Conservation (phyloP, 768 basidiomycete species). For the Epithele typhae region DNA sequence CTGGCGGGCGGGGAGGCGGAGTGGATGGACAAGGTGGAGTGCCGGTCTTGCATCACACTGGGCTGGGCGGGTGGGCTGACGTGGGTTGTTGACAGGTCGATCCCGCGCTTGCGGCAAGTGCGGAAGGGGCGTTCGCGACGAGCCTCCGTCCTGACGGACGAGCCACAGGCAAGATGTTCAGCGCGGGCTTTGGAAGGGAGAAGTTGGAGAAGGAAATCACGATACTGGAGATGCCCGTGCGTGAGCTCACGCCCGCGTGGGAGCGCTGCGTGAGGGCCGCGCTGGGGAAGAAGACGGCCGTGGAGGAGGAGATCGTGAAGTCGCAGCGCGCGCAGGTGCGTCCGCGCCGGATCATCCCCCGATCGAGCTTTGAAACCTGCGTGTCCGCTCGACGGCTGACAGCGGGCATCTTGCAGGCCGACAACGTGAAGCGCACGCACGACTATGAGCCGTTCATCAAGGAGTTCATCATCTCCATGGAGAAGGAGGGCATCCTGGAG, state of each 20-base stretch:
- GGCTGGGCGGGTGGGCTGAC: too few relatives aligned
- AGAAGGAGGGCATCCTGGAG: constrained; percentile 42
- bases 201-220: constrained; percentile 39
- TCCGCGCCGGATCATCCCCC: neutral
- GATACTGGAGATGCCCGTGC: constrained; percentile 40
- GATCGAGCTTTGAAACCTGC: too few relatives aligned
- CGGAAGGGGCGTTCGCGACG: constrained; percentile 29
- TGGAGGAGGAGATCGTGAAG: constrained; percentile 49
- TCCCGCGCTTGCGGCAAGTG: constrained; percentile 26
- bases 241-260: constrained; percentile 40
- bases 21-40: constrained; percentile 30
- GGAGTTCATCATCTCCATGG: constrained; percentile 39
- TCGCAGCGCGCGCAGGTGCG: constrained; percentile 42
- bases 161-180: constrained; percentile 30
- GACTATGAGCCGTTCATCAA: constrained; percentile 61
- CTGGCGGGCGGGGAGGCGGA: constrained; percentile 27
- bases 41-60: too few relatives aligned
- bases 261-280: constrained; percentile 40
- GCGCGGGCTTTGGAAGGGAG: constrained; percentile 41
- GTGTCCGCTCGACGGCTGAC: too few relatives aligned
- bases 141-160: constrained; percentile 20
- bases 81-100: constrained; percentile 48
- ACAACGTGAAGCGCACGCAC: constrained; percentile 53
- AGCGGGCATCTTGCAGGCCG: constrained; percentile 33
- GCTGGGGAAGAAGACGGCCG: constrained; percentile 30